These are phyloP conservation scores for Raphanus raphanistrum DNA, from an alignment of 345 rosid species.

Conservation along the genomic window DNA sequence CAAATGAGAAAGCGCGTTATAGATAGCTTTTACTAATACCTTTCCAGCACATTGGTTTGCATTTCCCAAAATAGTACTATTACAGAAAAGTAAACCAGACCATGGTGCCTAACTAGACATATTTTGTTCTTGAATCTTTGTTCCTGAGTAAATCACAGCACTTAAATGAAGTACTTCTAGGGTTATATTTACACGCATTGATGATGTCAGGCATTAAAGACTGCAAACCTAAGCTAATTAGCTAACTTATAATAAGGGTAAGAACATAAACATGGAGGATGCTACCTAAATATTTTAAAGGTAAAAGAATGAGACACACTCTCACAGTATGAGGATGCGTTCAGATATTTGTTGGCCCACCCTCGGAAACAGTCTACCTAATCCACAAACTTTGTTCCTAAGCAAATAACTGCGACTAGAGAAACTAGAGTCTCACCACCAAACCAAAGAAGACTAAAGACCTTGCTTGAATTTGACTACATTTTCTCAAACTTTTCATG, in stretches of 20 bases:
- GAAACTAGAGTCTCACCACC: conserved; percentile 28
- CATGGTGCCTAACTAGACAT: background rate
- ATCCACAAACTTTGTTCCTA: conserved; percentile 37
- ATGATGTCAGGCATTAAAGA: background rate
- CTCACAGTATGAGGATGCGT: conserved; percentile 1
- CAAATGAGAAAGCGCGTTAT: background rate
- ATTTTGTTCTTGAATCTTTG: background rate
- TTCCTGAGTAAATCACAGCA: background rate
- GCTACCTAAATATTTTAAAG: background rate
- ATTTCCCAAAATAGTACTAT: background rate
- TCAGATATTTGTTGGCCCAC: conserved; percentile 39
- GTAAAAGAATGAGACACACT: conserved; percentile 14
- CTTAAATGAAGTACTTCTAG: background rate
- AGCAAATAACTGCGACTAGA: conserved; percentile 7
- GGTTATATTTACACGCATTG: background rate
- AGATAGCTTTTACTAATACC: background rate
- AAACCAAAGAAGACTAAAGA: conserved; percentile 8
- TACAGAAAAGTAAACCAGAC: background rate
- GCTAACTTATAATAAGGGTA: background rate
- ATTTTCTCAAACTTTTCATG: background rate
- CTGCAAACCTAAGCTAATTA: background rate
- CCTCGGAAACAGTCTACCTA: conserved; percentile 34
- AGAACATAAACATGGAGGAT: background rate
- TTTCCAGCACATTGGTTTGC: background rate
- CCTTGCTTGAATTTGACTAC: background rate